Evolutionary conservation across 1,284 basidiomycete species (phyloP), one percentile per base, ranked within the genome.

Genomic region (Leccinum angustisporum): DNA sequence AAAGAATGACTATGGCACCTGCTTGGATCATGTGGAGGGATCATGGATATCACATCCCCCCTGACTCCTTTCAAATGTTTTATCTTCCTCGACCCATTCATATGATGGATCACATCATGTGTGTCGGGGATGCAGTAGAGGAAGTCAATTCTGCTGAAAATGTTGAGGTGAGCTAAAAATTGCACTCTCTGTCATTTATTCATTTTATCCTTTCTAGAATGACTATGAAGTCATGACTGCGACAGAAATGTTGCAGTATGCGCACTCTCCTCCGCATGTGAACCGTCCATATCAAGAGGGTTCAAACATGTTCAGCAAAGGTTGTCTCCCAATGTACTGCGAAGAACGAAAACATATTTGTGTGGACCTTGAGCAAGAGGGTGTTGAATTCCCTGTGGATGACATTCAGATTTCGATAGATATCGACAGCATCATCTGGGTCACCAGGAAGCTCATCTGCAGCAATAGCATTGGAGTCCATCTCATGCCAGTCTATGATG

Each of bases 401-500:
- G 36, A 61, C 1, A 55, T 67, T 1, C 0, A 55, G 0, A 54
- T 68, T 10, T 66, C 59, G 0, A 50, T 67, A 0, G 18, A 65
- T 18, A 69, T 68, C 4, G 60, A 69, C 33, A 68, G 66, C 31
- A 55, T 68, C 31, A 63, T 68, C 1, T 69, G 66, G 63, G 59
- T 10, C 1, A 67, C 61, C 1, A 57, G 9, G 4, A 9, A n/a
- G 21, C 5, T 67, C 0, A 18, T 58, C 0, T 66, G 54, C 56
- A 57, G 3, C 3, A 16, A 14, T 0, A 61, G 61, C 34, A 56
- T 69, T 2, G 43, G 57, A 0, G 54, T 69, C 0, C 58, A 63
- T 4, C 0, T 65, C 1, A 56, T 4, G 1, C 67, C 63, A 0
- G 25, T 63, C 25, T 57, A 61, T 34, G 48, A 63, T 2, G 27